Percentiles rank a stretch among this genome's conserved stretches.
Conservation (phyloP, 2,329 filamentous ascomycete genomes). For the Cercospora sp. region DNA sequence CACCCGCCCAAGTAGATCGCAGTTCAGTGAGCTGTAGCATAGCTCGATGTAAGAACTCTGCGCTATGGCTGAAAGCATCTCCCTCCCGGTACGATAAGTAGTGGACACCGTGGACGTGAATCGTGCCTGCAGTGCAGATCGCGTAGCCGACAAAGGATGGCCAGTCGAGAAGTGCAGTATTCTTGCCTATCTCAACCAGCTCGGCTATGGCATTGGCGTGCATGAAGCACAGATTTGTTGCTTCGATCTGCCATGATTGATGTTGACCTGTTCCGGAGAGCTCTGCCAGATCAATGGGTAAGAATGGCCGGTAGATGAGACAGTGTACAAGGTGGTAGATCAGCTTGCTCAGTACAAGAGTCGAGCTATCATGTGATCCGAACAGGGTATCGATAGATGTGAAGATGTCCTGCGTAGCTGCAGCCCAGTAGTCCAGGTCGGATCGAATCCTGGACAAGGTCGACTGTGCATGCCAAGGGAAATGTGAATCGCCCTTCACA, state of each 20-base stretch:
- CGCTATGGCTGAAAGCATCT: slow-evolving; percentile 62
- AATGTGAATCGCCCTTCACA: slow-evolving; percentile 85
- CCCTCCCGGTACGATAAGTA: slow-evolving; percentile 65
- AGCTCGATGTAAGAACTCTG: slow-evolving; percentile 72
- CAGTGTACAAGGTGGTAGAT: slow-evolving; percentile 87
- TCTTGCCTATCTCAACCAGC: slow-evolving; percentile 74
- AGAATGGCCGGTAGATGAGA: slow-evolving; percentile 80
- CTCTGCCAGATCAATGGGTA: slow-evolving; percentile 80
- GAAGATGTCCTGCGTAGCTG: slow-evolving; percentile 77
- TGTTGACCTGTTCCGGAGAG: slow-evolving; percentile 78
- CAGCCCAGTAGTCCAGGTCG: slow-evolving; percentile 81
- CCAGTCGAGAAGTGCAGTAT: slow-evolving; percentile 75
- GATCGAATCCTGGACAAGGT: slow-evolving; percentile 83
- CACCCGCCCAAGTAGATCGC: slow-evolving; percentile 71
- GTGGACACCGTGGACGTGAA: slow-evolving; percentile 82
- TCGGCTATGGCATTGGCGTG: slow-evolving; percentile 87
- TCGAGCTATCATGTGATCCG: slow-evolving; percentile 73
- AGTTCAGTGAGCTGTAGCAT: slow-evolving; percentile 78
- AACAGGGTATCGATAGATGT: slow-evolving; percentile 74
- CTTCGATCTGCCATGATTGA: slow-evolving; percentile 90
- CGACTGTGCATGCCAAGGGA: slow-evolving; percentile 85
- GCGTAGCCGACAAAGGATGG: slow-evolving; percentile 85
- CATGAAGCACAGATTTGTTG: slow-evolving; percentile 81
- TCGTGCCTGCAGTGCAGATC: slow-evolving; percentile 80
- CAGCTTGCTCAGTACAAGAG: slow-evolving; percentile 78